A percentile compares a stretch with the other conserved stretches of the same genome.
These are phyloP conservation scores for Phytophthora uliginosa DNA, from an alignment of 352 stramenopile genomes.

Conservation along the genomic window DNA sequence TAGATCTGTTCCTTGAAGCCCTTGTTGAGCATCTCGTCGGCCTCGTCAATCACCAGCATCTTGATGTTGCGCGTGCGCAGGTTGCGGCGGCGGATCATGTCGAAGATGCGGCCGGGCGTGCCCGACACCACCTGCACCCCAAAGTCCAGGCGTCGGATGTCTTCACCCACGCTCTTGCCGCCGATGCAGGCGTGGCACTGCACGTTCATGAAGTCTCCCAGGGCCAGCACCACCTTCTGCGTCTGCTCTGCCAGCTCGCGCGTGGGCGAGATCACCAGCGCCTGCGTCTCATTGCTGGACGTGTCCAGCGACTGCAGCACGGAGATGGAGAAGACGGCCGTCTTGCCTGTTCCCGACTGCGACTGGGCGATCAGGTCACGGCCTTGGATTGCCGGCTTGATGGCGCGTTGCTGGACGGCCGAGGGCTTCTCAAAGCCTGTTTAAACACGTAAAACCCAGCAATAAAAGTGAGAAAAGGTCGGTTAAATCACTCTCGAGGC, in stretches of 20 bases:
- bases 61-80: conserved; percentile 94
- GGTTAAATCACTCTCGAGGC: neutral
- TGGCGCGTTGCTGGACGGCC: conserved; percentile 98
- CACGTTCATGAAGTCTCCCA: conserved; percentile 99
- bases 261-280: conserved; percentile 96
- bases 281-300: conserved; percentile 94
- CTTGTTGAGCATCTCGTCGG: conserved; percentile 98
- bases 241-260: conserved; percentile 98
- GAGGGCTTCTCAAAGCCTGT: conserved; percentile 97
- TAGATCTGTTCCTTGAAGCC: conserved; percentile 99
- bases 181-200: conserved; percentile 97
- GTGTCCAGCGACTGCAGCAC: conserved; percentile 96
- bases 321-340: conserved; percentile 97
- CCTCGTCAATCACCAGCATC: conserved; percentile 98
- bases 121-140: conserved; percentile 96
- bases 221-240: conserved; percentile 95
- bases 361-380: conserved; percentile 98
- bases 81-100: conserved; percentile 97
- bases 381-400: conserved; percentile 96
- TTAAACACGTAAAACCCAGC: conserved; percentile 16
- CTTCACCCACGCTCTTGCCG: conserved; percentile 95
- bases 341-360: conserved; percentile 96
- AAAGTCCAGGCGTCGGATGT: conserved; percentile 96
- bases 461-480: conserved; percentile 9
- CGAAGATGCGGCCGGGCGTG: conserved; percentile 98